Evolutionary conservation across 805 yeast species (phyloP), one percentile per base, ranked within the genome.

Genomic region (Cyberlindnera misumaiensis): DNA sequence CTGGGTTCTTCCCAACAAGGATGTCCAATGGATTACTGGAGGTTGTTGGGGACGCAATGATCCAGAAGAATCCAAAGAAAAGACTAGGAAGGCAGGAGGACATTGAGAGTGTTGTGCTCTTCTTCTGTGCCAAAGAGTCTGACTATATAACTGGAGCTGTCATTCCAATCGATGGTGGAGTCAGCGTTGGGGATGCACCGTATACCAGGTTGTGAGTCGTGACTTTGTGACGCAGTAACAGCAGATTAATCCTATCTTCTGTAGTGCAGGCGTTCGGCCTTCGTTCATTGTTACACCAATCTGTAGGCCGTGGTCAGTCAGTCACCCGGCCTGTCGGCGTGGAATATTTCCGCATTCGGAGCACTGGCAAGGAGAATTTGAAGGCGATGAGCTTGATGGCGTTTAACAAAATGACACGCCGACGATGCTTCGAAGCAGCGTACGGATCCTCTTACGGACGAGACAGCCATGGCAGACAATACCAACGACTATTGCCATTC

Each of bases 1-100:
- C 89, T 0, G 90, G 90, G 0, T 83, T 80, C 56, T 78, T 82
- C 70, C 84, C 84, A 15, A 70, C 82, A 14, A 82, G 78, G 59
- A 81, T 82, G 88, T 70, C 86, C 30, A 68, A 74, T 43, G 89
- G 86, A 0, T 47, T 82, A 34, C 62, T 83, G 34, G 72, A 65
- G 28, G 63, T 59, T 37, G 35, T 51, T 42, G 77, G 77, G 17
- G 77, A 72, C 11, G 24, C 53, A 1, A 63, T 79, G 67, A 48
- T 46, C 11, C 66, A 60, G 24, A 43, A 54, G 22, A 83, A 80
- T 60, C 89, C 89, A 12, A 65, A 78, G 49, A 63, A 67, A 38
- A 68, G 90, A 53, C 64, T 81, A 34, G 90, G 90, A 4, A 65
- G 45, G 34, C 70, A 74, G 44, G 72, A 71, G 35, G 90, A 82